Conservation (phyloP, 106 monocot genomes). For the Allium cepa region DNA sequence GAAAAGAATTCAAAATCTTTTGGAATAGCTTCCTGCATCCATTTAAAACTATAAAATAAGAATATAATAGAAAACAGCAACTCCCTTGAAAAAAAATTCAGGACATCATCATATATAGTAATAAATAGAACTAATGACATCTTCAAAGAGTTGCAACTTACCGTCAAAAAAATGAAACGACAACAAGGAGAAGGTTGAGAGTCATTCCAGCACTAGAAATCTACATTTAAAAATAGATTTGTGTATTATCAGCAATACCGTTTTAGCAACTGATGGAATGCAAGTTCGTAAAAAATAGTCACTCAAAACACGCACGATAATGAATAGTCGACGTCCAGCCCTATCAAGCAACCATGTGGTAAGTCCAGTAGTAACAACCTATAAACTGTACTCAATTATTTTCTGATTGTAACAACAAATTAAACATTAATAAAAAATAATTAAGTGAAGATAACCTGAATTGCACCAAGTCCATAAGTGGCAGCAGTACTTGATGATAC, state of each 20-base stretch:
- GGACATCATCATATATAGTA: no score
- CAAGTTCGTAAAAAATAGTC: not conserved
- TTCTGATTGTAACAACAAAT: not conserved
- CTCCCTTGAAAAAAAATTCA: not conserved
- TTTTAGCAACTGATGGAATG: no score
- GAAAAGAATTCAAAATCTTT: constrained; percentile 38
- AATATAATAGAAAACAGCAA: not conserved
- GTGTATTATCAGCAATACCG: no score
- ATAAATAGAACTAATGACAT: not conserved
- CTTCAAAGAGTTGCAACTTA: constrained; percentile 9
- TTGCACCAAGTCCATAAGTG: constrained; percentile 76
- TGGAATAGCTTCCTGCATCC: constrained; percentile 34
- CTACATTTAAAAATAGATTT: constrained; percentile 24
- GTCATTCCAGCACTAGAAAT: constrained; percentile 75
- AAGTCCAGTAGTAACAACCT: constrained; percentile 87
- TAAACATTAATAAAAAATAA: not conserved
- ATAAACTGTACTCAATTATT: not conserved
- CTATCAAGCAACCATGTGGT: constrained; percentile 87
- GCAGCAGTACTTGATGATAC: constrained; percentile 51
- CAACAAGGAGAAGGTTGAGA: constrained; percentile 64
- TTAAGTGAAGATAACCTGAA: constrained; percentile 50
- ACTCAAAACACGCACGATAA: constrained; percentile 44
- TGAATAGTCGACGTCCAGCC: constrained; percentile 81
- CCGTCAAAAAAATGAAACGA: constrained; percentile 68
- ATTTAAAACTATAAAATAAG: constrained; percentile 8